Evolutionary conservation across 352 stramenopile genomes (phyloP).

Genomic region (Pythium rhizo-oryzae): DNA sequence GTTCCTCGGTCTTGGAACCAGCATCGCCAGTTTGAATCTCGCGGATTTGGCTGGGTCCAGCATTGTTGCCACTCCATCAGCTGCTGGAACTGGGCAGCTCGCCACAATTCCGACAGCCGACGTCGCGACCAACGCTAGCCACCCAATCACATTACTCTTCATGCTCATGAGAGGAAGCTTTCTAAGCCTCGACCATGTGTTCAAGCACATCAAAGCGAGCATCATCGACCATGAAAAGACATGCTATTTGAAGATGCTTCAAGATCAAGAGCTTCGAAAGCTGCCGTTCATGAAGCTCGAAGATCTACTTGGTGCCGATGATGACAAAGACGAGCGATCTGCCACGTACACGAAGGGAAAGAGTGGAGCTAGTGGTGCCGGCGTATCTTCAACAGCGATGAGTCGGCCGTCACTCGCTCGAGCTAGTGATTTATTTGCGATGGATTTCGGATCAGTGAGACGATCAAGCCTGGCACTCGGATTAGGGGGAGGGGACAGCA

Average conservation of each 20-base stretch:
- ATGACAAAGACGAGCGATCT: constrained; percentile 27
- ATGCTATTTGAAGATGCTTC: constrained; percentile 78
- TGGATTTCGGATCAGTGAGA: constrained; percentile 49
- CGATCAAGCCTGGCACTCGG: constrained; percentile 37
- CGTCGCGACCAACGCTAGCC: constrained; percentile 28
- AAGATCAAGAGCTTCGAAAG: constrained; percentile 46
- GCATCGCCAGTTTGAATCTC: constrained; percentile 60
- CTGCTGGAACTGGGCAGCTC: not conserved
- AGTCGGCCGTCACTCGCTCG: constrained; percentile 38
- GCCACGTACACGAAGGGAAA: constrained; percentile 28
- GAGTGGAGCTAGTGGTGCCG: constrained; percentile 1
- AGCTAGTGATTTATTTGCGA: constrained; percentile 76
- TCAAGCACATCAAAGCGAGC: constrained; percentile 57
- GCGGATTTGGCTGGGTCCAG: constrained; percentile 34
- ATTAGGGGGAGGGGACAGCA: constrained; percentile 8
- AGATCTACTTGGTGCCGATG: constrained; percentile 37
- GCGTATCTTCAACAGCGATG: constrained; percentile 6
- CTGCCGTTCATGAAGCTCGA: constrained; percentile 61
- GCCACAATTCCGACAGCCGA: constrained; percentile 7
- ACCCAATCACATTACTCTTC: constrained; percentile 73
- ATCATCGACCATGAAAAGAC: constrained; percentile 75
- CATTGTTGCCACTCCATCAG: not conserved
- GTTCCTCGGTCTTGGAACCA: constrained; percentile 50
- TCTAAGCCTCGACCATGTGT: constrained; percentile 48
- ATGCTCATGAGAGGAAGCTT: constrained; percentile 73